These are phyloP conservation scores for Ascochyta clinopodiicola DNA, from an alignment of 2,329 filamentous ascomycete genomes.

Conservation along the genomic window DNA sequence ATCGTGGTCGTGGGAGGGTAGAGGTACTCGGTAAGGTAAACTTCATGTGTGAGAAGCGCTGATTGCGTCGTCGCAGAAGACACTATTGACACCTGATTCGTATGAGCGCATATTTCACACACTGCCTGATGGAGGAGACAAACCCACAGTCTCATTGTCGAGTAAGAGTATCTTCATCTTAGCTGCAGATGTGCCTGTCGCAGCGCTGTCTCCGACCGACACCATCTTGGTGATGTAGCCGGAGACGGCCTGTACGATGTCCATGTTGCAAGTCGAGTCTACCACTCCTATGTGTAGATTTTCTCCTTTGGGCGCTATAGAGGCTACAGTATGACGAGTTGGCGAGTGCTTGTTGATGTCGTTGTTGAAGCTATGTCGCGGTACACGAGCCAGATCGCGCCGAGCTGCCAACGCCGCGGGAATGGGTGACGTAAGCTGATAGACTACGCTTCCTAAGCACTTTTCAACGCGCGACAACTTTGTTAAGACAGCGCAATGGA, in stretches of 20 bases:
- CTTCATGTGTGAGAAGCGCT: slow-evolving; percentile 90
- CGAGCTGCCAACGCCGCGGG: background rate
- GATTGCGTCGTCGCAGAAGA: slow-evolving; percentile 97
- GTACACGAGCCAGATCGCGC: slow-evolving; percentile 12
- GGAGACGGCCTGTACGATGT: slow-evolving; percentile 89
- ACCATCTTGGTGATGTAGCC: slow-evolving; percentile 98
- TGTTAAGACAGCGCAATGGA: background rate
- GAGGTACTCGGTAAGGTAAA: slow-evolving; percentile 86
- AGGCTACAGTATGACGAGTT: background rate
- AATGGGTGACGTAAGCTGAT: background rate
- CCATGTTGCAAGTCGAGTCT: slow-evolving; percentile 65
- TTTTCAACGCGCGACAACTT: background rate
- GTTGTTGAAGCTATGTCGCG: slow-evolving; percentile 9
- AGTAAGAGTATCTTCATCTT: slow-evolving; percentile 99
- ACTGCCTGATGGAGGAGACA: slow-evolving; percentile 47
- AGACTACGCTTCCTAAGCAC: background rate
- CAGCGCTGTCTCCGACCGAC: slow-evolving; percentile 75
- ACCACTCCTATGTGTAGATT: background rate
- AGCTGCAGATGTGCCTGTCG: slow-evolving; percentile 70
- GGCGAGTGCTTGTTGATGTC: slow-evolving; percentile 2
- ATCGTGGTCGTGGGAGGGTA: slow-evolving; percentile 8
- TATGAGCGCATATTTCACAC: slow-evolving; percentile 21
- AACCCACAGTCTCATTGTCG: slow-evolving; percentile 83
- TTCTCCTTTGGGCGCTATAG: background rate
- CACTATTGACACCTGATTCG: slow-evolving; percentile 75